Evolutionary conservation across 78 protist genomes (phyloP), one percentile per base, ranked within the genome.

Genomic region (Dictyostelium brefeldianum): DNA sequence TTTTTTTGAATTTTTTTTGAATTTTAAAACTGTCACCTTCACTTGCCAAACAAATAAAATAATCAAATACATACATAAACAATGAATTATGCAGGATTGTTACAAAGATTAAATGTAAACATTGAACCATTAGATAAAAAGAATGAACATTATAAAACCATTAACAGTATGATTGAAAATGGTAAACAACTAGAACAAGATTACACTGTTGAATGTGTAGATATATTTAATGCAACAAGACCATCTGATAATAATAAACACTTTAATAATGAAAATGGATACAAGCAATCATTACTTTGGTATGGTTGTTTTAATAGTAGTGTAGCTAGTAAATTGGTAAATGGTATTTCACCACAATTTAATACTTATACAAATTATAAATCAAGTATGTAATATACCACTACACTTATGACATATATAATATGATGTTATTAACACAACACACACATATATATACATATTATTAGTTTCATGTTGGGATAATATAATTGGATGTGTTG

Each of bases 401-500:
- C n/a, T 25, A 50, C 1, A 82, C 18, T 3, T 36, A 36, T 36
- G 43, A 36, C 43, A 36, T 36, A 36, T 36, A 2, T 36, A 36
- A 70, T 25, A 71, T 36, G n/a, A 36, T 36, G 43, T 36, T 36
- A 20, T n/a, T 20, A 8, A 62, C n/a, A 62, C 25, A 5, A 29
- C 18, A 15, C 27, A 6, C 14, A 27, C 8, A 4, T 67, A n/a
- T n/a, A n/a, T n/a, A n/a, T n/a, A n/a, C n/a, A n/a, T n/a, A n/a
- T n/a, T n/a, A 36, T 36, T 56, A 87, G 92, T 87, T 22, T 77
- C 83, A 64, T 27, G 78, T 11, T 87, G 82, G 82, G 92, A 87
- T 64, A 87, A 87, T 62, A 36, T 87, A 20, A 15, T 62, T 48
- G 92, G 79, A 64, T 87, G 92, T 62, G 29, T 54, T 10, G 43